phyloP scores from a whole-genome alignment of 2,329 filamentous ascomycete genomes.

The Fusarium liriodendri region DNA sequence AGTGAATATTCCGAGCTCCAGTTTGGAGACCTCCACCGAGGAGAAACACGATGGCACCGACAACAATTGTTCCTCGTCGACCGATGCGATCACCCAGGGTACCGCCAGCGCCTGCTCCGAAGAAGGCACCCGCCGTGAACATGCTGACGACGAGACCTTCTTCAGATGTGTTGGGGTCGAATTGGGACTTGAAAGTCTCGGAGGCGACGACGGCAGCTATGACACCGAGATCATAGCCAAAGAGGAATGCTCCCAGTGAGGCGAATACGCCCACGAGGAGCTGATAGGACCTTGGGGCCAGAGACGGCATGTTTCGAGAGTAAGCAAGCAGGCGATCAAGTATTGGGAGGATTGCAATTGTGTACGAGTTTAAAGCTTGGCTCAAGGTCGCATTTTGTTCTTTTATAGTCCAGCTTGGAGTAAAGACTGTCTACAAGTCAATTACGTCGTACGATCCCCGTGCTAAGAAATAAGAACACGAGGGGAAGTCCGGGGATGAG shows the following conservation, averaged over 20 bases:
- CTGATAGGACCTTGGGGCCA: slow-evolving; percentile 56
- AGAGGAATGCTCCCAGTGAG: slow-evolving; percentile 66
- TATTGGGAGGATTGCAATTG: neutral
- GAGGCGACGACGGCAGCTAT: slow-evolving; percentile 1
- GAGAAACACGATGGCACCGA: slow-evolving; percentile 76
- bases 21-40: slow-evolving; percentile 80
- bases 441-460: neutral
- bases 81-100: slow-evolving; percentile 66
- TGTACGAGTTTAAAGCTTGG: neutral
- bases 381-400: neutral
- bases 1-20: slow-evolving; percentile 67
- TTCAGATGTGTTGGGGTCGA: slow-evolving; percentile 11
- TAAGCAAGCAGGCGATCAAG: neutral
- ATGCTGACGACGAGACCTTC: slow-evolving; percentile 17
- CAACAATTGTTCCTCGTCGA: slow-evolving; percentile 75
- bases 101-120: slow-evolving; percentile 12
- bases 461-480: neutral
- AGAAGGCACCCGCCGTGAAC: slow-evolving; percentile 25
- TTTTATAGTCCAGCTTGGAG: neutral
- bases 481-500: neutral
- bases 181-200: neutral
- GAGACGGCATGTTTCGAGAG: neutral
- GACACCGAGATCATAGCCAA: slow-evolving; percentile 64
- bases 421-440: neutral
- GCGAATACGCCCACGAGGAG: slow-evolving; percentile 66